These are phyloP conservation scores for Colletotrichum camelliae DNA, from an alignment of 2,329 filamentous ascomycete species.

Conservation along the genomic window DNA sequence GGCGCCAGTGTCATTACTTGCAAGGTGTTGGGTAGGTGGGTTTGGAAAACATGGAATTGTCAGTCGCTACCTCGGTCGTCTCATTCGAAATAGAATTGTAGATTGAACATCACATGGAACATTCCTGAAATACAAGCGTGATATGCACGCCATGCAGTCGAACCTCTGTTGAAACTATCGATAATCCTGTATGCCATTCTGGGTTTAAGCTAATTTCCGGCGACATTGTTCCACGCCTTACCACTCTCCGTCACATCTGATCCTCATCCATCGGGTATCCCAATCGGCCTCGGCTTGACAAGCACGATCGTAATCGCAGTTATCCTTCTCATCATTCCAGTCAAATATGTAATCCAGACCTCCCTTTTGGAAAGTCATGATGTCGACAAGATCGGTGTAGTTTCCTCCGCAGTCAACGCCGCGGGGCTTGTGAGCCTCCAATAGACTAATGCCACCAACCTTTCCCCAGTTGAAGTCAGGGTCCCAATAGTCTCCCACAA, in stretches of 20 bases:
- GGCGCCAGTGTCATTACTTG: background rate
- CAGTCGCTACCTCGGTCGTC: background rate
- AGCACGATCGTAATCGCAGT: background rate
- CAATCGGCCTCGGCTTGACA: background rate
- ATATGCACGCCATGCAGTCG: background rate
- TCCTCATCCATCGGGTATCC: background rate
- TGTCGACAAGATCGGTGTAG: background rate
- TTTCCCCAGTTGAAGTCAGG: background rate
- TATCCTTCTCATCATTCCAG: background rate
- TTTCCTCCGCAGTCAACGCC: background rate
- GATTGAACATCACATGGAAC: background rate
- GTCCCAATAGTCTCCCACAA: background rate
- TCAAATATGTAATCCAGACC: background rate
- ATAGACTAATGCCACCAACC: background rate
- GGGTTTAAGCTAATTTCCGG: background rate
- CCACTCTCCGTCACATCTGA: background rate
- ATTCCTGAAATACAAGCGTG: accelerated
- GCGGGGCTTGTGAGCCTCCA: background rate
- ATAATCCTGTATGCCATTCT: background rate
- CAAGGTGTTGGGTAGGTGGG: background rate
- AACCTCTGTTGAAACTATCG: background rate
- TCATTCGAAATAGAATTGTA: background rate
- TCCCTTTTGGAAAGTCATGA: background rate
- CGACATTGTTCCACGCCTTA: background rate
- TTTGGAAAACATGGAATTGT: background rate